Evolutionary conservation across 805 yeast genomes (phyloP).

Genomic region (Yamadazyma phyllophila): DNA sequence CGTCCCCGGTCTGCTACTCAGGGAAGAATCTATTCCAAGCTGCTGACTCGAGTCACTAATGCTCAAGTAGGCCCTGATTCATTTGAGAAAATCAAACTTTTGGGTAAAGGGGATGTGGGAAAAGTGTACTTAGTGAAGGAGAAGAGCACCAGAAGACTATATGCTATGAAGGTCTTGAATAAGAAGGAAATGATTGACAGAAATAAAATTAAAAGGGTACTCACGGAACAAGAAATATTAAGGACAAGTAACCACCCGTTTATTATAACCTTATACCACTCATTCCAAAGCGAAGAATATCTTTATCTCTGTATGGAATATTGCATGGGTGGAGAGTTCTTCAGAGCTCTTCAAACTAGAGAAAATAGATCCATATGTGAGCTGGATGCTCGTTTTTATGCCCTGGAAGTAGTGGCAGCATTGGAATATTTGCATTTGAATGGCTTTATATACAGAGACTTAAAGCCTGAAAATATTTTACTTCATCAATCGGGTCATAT

Average conservation of each 20-base stretch:
- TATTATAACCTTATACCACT: slow-evolving; percentile 92
- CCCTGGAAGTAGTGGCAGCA: slow-evolving; percentile 96
- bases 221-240: slow-evolving; percentile 95
- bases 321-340: slow-evolving; percentile 99
- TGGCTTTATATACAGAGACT: slow-evolving; percentile 96
- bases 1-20: slow-evolving; percentile 41
- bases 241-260: slow-evolving; percentile 97
- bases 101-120: slow-evolving; percentile 98
- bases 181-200: slow-evolving; percentile 94
- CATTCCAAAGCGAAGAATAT: slow-evolving; percentile 91
- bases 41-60: slow-evolving; percentile 68
- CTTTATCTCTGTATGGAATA: slow-evolving; percentile 96
- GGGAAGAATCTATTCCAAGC: slow-evolving; percentile 66
- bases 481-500: slow-evolving; percentile 97
- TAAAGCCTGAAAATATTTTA: slow-evolving; percentile 93
- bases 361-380: slow-evolving; percentile 82
- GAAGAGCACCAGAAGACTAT: slow-evolving; percentile 66
- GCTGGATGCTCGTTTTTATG: slow-evolving; percentile 87
- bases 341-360: slow-evolving; percentile 91
- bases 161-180: slow-evolving; percentile 88
- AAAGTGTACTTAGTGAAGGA: slow-evolving; percentile 91
- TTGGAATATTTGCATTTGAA: slow-evolving; percentile 90
- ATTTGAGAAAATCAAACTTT: slow-evolving; percentile 82
- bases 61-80: slow-evolving; percentile 84
- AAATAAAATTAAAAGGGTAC: slow-evolving; percentile 88